Conservation (phyloP, 805 yeast genomes). For the Ogataea parapolymorpha region DNA sequence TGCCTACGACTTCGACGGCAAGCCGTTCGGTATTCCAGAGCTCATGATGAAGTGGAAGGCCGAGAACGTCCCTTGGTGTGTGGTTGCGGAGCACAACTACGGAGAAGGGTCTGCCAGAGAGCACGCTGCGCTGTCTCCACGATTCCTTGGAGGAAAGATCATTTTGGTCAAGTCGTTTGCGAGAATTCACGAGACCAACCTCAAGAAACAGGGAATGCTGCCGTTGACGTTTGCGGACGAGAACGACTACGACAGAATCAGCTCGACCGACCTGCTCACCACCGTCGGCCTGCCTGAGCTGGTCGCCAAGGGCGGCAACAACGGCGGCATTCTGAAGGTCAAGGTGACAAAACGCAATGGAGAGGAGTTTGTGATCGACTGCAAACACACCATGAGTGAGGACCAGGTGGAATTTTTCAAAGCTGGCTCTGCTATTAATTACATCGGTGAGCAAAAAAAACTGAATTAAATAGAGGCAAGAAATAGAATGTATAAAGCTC, state of each 20-base stretch:
- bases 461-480: constrained; percentile 6
- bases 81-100: constrained; percentile 95
- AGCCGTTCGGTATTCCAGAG: constrained; percentile 81
- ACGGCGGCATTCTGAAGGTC: constrained; percentile 76
- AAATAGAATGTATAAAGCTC: background rate
- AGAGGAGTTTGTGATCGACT: constrained; percentile 59
- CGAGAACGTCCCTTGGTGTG: constrained; percentile 84
- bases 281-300: constrained; percentile 73
- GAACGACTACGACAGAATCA: constrained; percentile 77
- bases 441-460: constrained; percentile 46
- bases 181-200: constrained; percentile 95
- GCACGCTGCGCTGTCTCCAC: constrained; percentile 95
- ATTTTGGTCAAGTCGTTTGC: constrained; percentile 94
- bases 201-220: constrained; percentile 96
- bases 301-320: constrained; percentile 78
- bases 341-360: constrained; percentile 76
- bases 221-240: constrained; percentile 92
- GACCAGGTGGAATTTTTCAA: constrained; percentile 95
- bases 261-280: constrained; percentile 73
- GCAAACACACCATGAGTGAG: constrained; percentile 94
- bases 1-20: constrained; percentile 83
- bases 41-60: constrained; percentile 94
- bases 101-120: constrained; percentile 99
- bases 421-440: constrained; percentile 96
- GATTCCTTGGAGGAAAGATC: constrained; percentile 88